A percentile compares a stretch with the other conserved stretches of the same genome.
Evolutionary conservation across 73 alveolate genomes (phyloP).

Genomic region (Paramecium sexaurelia): DNA sequence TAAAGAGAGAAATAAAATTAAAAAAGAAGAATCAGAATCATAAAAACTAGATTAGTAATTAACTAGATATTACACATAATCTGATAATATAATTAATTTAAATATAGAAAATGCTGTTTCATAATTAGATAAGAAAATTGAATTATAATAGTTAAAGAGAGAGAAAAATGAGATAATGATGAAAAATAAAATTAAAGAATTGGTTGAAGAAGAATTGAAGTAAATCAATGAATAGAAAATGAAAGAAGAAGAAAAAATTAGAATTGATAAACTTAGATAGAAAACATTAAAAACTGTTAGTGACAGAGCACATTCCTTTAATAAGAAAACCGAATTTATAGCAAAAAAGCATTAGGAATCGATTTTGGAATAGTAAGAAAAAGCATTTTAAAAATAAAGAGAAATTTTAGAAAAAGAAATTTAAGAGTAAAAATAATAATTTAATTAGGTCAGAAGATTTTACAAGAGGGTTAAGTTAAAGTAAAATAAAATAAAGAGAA

Average conservation of each 20-base stretch:
- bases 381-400: background rate
- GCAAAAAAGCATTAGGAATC: background rate
- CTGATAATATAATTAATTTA: background rate
- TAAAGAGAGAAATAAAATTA: slow-evolving; percentile 36
- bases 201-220: slow-evolving; percentile 24
- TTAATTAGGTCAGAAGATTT: background rate
- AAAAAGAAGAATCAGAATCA: background rate
- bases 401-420: background rate
- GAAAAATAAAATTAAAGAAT: slow-evolving; percentile 14
- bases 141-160: background rate
- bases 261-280: background rate
- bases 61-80: background rate
- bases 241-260: background rate
- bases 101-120: background rate
- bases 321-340: background rate
- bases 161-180: background rate
- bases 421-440: background rate
- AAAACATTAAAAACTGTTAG: slow-evolving; percentile 2
- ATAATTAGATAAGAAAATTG: background rate
- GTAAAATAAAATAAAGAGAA: background rate
- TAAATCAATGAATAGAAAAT: background rate
- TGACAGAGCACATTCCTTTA: slow-evolving; percentile 19
- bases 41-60: background rate
- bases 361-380: background rate
- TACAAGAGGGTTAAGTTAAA: background rate